Percentiles rank a stretch among this genome's conserved stretches.
phyloP scores from a whole-genome alignment of 2,329 filamentous ascomycete genomes.

The Eutypa lata region DNA sequence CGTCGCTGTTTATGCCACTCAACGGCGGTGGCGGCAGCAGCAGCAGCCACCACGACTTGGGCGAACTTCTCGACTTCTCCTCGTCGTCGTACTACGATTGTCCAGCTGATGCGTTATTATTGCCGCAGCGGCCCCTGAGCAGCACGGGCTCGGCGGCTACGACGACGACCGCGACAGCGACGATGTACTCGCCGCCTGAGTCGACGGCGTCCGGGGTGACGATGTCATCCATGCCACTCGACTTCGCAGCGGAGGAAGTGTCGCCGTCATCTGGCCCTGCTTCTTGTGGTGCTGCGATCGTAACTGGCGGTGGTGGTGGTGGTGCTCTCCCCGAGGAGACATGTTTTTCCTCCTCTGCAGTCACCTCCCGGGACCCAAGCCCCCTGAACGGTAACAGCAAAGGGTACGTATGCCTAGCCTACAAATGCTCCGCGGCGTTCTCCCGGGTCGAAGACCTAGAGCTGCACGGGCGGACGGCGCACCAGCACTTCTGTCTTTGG shows the following conservation, averaged over 20 bases:
- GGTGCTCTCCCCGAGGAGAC: too few species aligned
- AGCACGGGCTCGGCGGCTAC: slow-evolving; percentile 9
- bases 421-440: slow-evolving; percentile 1
- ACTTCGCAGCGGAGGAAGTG: slow-evolving; percentile 10
- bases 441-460: slow-evolving; percentile 5
- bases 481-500: slow-evolving; percentile 39
- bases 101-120: too few species aligned
- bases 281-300: too few species aligned
- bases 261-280: neutral
- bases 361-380: slow-evolving; percentile 12
- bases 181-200: slow-evolving; percentile 6
- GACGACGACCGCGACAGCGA: too few species aligned
- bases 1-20: too few species aligned
- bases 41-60: too few species aligned
- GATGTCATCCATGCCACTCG: slow-evolving; percentile 16
- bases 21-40: too few species aligned
- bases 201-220: slow-evolving; percentile 16
- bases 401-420: slow-evolving; percentile 1
- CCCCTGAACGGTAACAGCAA: slow-evolving; percentile 14
- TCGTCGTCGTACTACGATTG: too few species aligned
- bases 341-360: neutral
- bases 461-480: slow-evolving; percentile 22
- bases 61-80: too few species aligned
- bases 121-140: slow-evolving; percentile 3
- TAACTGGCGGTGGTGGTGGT: too few species aligned